A percentile compares a stretch with the other conserved stretches of the same genome.
These are phyloP conservation scores for Lactarius trivialis DNA, from an alignment of 768 basidiomycete genomes.

Conservation along the genomic window DNA sequence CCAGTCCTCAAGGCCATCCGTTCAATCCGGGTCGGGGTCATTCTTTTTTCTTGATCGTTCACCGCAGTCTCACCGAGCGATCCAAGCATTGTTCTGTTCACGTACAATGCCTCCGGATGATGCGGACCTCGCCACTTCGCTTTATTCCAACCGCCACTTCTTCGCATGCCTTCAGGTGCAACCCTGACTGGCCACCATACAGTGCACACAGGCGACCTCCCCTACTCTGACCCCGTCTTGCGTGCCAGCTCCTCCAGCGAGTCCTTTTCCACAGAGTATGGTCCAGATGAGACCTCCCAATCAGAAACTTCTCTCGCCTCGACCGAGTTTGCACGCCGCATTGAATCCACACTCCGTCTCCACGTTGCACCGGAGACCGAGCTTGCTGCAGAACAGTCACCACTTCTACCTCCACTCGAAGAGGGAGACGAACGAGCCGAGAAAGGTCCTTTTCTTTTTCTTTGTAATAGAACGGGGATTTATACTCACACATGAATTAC, in stretches of 20 bases:
- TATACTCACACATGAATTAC: neutral
- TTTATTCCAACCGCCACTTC: neutral
- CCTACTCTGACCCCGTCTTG: neutral
- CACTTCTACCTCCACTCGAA: neutral
- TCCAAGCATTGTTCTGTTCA: neutral
- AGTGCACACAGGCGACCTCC: slow-evolving; percentile 2
- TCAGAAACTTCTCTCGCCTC: neutral
- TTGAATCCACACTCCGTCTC: neutral
- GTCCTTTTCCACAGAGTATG: neutral
- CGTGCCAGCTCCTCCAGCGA: neutral
- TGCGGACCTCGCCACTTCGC: neutral
- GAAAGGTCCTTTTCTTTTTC: neutral
- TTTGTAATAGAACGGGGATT: neutral
- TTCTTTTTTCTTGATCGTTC: neutral
- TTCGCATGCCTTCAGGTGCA: neutral
- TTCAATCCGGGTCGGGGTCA: slow-evolving; percentile 26
- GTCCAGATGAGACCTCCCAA: neutral
- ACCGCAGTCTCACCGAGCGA: too few species aligned
- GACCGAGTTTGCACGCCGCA: neutral
- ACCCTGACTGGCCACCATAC: neutral
- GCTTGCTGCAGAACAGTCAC: slow-evolving; percentile 1
- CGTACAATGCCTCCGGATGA: neutral
- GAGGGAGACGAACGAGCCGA: neutral
- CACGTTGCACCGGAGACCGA: slow-evolving; percentile 1
- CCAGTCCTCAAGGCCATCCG: slow-evolving; percentile 26